Conservation (phyloP, 352 stramenopile species). For the Lagenidium sp. region DNA sequence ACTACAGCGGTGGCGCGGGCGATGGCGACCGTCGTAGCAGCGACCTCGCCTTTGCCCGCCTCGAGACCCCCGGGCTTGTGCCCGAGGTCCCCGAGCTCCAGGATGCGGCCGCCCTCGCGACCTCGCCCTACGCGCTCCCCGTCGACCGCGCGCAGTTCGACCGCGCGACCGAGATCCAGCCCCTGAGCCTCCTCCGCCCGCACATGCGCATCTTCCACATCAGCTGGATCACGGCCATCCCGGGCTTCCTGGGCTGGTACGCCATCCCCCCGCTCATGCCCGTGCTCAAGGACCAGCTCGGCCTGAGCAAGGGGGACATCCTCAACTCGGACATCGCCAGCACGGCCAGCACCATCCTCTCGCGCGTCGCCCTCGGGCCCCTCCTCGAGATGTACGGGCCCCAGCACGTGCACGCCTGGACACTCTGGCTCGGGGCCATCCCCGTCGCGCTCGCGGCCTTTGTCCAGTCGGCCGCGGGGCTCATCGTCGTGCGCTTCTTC, state of each 20-base stretch:
- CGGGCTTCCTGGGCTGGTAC: constrained; percentile 94
- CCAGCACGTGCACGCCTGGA: constrained; percentile 63
- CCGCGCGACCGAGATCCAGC: constrained; percentile 68
- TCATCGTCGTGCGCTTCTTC: constrained; percentile 91
- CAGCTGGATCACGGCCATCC: constrained; percentile 89
- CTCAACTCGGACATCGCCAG: constrained; percentile 89
- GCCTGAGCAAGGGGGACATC: constrained; percentile 81
- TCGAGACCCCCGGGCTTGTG: too few species aligned
- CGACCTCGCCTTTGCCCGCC: too few species aligned
- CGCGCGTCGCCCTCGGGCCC: constrained; percentile 89
- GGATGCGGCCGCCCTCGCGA: neutral
- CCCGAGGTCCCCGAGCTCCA: too few species aligned
- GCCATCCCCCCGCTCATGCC: constrained; percentile 91
- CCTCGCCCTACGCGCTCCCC: constrained; percentile 26
- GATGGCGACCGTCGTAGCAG: too few species aligned
- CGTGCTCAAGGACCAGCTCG: constrained; percentile 83
- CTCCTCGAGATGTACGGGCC: constrained; percentile 90
- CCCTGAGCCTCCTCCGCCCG: constrained; percentile 70
- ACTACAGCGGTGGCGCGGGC: too few species aligned
- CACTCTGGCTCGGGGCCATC: constrained; percentile 83
- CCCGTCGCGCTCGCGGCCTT: constrained; percentile 83
- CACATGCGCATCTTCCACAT: constrained; percentile 95
- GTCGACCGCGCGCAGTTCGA: constrained; percentile 54
- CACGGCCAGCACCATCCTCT: constrained; percentile 89
- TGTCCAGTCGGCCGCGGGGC: constrained; percentile 56